A percentile compares a stretch with the other conserved stretches of the same genome.
These are phyloP conservation scores for Rhodofomes roseus DNA, from an alignment of 1,284 basidiomycete genomes.

Conservation along the genomic window DNA sequence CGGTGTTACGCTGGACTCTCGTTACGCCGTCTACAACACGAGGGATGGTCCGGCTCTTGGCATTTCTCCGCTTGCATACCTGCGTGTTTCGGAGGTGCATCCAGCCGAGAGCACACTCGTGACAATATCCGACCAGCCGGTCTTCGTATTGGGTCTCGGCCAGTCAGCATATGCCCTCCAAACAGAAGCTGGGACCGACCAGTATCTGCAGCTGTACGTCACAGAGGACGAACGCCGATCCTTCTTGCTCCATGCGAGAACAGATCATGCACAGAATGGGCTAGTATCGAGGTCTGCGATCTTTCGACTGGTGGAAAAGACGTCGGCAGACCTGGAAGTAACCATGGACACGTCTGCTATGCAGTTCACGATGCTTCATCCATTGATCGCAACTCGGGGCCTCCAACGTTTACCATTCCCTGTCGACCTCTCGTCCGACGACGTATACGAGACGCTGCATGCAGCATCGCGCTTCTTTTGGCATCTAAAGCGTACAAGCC, in stretches of 20 bases:
- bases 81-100: neutral
- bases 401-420: neutral
- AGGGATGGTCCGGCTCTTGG: neutral
- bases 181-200: neutral
- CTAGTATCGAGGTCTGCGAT: neutral
- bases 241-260: neutral
- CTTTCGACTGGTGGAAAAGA: neutral
- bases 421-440: neutral
- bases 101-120: neutral
- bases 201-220: neutral
- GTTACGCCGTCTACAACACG: neutral
- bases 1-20: neutral
- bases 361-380: neutral
- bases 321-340: neutral
- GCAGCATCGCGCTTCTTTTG: conserved; percentile 1
- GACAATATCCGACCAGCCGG: neutral
- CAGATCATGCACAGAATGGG: neutral
- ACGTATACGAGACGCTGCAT: neutral
- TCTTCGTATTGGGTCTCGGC: neutral
- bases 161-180: neutral
- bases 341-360: neutral
- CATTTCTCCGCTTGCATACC: neutral
- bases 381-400: neutral
- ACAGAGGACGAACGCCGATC: neutral
- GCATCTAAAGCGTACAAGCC: neutral